Evolutionary conservation across 768 basidiomycete genomes (phyloP), one percentile per base, ranked within the genome.

Genomic region (Phylloporus sp.): DNA sequence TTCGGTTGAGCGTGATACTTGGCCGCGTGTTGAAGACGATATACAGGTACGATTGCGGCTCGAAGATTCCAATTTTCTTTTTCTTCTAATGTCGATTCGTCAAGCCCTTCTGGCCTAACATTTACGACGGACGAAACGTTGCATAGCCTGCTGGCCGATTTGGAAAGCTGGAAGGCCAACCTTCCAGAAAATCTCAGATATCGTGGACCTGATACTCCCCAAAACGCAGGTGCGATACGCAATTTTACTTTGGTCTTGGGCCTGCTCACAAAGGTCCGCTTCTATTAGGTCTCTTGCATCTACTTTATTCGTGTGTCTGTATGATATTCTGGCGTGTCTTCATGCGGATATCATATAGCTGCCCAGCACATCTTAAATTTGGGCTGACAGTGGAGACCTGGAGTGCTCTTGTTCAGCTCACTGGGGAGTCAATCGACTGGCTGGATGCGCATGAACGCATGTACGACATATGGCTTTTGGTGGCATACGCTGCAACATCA

Each of bases 281-380:
- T 45, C 24, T 15, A 23, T 18, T 56, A 90, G 94, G 95, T 33
- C 72, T 96, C 45, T 73, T 99, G 20, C 93, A 96, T 66, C 67
- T 97, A 42, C 74, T 91, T 32, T 93, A 90, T 64, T 80, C 87
- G 24, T 91, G 89, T 60, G 83, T 97, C 35, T 85, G 83, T 56
- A 96, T 98, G 82, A 88, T 98, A 66, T 94, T 96, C 69, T 96
- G 91, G 84, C 86, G 95, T 40, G 92, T 96, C 26, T 98, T 97
- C 72, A 94, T 97, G 90, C 81, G 95, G 42, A 91, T 97, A 67
- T 92, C 90, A 48, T 98, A 96, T 70, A 77, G 82, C 17, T 88
- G 90, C 61, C 93, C 95, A 9, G 80, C 80, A 10, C 92, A 96
- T 60, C 78, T 95, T 60, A 93, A 88, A 62, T 92, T 95, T 58